A percentile compares a stretch with the other conserved stretches of the same genome.
phyloP scores from a whole-genome alignment of 2,329 filamentous ascomycete genomes.

The Trichoderma brevicompactum region DNA sequence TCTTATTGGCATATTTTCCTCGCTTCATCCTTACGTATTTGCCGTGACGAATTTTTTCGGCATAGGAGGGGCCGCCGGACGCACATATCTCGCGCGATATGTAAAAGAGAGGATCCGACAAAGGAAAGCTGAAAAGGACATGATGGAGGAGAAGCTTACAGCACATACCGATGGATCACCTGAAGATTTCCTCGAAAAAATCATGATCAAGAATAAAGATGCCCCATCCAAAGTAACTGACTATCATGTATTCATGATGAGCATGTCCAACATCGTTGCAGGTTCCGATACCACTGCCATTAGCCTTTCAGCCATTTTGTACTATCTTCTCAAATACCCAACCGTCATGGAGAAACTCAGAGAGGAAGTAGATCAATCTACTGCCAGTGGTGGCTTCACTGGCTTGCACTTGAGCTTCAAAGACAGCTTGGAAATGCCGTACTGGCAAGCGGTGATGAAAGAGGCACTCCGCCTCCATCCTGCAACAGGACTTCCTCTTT shows the following conservation, averaged over 20 bases:
- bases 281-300: slow-evolving; percentile 54
- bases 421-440: slow-evolving; percentile 51
- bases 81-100: slow-evolving; percentile 37
- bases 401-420: slow-evolving; percentile 41
- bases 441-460: slow-evolving; percentile 59
- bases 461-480: slow-evolving; percentile 57
- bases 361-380: slow-evolving; percentile 34
- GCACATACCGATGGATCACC: slow-evolving; percentile 8
- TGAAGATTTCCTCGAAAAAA: slow-evolving; percentile 30
- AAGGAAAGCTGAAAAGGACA: slow-evolving; percentile 31
- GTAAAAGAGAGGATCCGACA: slow-evolving; percentile 39
- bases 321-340: slow-evolving; percentile 46
- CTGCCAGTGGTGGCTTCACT: neutral
- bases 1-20: slow-evolving; percentile 35
- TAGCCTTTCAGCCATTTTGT: slow-evolving; percentile 50
- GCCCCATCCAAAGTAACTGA: slow-evolving; percentile 26
- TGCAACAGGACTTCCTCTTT: slow-evolving; percentile 52
- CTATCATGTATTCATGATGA: slow-evolving; percentile 30
- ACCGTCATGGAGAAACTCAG: slow-evolving; percentile 33
- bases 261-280: slow-evolving; percentile 44
- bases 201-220: slow-evolving; percentile 28
- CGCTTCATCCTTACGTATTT: slow-evolving; percentile 32
- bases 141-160: slow-evolving; percentile 11
- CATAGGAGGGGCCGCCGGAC: slow-evolving; percentile 34
- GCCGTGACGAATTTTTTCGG: slow-evolving; percentile 31